A percentile compares a stretch with the other conserved stretches of the same genome.
Conservation (phyloP, 2,329 filamentous ascomycete genomes). For the Colletotrichum gigasporum region DNA sequence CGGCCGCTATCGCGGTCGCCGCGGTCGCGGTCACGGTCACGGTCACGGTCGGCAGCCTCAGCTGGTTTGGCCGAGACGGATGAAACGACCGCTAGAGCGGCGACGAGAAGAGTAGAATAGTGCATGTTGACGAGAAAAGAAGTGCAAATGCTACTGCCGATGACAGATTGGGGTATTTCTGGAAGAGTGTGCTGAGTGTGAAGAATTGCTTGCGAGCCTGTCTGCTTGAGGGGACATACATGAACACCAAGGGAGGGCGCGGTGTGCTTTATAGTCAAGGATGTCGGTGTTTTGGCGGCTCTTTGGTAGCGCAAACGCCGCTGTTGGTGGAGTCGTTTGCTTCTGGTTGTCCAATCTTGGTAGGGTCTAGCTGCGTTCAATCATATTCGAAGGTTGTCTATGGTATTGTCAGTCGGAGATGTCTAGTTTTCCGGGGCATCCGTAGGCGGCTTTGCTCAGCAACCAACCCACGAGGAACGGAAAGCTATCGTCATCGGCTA, state of each 20-base stretch:
- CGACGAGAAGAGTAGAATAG: conserved; percentile 15
- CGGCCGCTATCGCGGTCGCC: conserved; percentile 6
- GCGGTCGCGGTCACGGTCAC: conserved; percentile 3
- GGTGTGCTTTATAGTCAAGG: conserved; percentile 13
- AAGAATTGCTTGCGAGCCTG: conserved; percentile 19
- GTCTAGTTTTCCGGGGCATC: background rate
- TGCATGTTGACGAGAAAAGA: conserved; percentile 13
- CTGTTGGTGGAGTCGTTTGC: background rate
- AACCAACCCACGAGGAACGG: too few species aligned
- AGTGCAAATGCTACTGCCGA: background rate
- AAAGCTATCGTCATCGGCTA: background rate
- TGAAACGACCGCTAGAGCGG: conserved; percentile 16
- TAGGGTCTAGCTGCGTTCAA: background rate
- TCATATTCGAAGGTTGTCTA: background rate
- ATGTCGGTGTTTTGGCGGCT: background rate
- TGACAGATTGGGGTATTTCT: background rate
- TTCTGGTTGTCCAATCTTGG: background rate
- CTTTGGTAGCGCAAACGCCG: background rate
- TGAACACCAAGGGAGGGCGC: background rate
- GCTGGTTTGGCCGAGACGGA: conserved; percentile 23
- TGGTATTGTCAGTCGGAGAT: background rate
- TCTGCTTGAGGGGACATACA: background rate
- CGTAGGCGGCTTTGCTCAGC: background rate
- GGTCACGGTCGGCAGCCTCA: conserved; percentile 1
- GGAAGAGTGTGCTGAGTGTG: conserved; percentile 14